A percentile compares a stretch with the other conserved stretches of the same genome.
These are phyloP conservation scores for Dittrichia graveolens DNA, from an alignment of 129 eudicot genomes.

Conservation along the genomic window DNA sequence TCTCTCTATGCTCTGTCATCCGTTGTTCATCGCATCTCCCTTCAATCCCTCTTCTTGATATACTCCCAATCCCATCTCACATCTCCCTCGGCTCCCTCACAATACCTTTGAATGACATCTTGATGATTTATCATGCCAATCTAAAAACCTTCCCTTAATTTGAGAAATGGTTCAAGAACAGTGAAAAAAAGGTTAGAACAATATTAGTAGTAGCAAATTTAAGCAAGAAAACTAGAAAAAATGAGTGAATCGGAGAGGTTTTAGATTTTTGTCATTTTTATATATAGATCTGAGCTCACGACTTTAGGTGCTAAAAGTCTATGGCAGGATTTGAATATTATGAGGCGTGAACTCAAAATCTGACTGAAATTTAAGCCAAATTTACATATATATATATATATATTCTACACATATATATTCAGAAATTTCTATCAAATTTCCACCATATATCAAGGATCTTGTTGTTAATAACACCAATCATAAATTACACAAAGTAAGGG, in stretches of 20 bases:
- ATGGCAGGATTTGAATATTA: not conserved
- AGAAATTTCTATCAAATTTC: not conserved
- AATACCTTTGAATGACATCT: constrained; percentile 84
- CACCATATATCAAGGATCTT: not conserved
- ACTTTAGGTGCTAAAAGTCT: constrained; percentile 24
- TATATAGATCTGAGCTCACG: constrained; percentile 30
- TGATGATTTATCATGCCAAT: constrained; percentile 37
- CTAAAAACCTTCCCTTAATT: constrained; percentile 23
- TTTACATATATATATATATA: not conserved
- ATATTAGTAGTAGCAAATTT: not conserved
- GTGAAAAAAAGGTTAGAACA: not conserved
- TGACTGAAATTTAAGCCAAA: constrained; percentile 1
- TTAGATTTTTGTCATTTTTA: not conserved
- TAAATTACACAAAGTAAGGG: not conserved
- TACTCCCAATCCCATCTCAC: constrained; percentile 73
- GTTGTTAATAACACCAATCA: not conserved
- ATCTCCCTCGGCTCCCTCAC: constrained; percentile 76
- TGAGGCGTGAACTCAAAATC: constrained; percentile 15
- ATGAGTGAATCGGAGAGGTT: not conserved
- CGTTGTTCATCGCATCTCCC: no score
- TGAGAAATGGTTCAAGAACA: not conserved
- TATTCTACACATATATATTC: not conserved
- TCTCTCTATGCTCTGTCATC: no score
- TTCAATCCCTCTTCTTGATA: constrained; percentile 67
- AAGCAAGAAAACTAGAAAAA: not conserved